These are phyloP conservation scores for Neoarthrinium moseri DNA, from an alignment of 2,329 filamentous ascomycete species.

Conservation along the genomic window DNA sequence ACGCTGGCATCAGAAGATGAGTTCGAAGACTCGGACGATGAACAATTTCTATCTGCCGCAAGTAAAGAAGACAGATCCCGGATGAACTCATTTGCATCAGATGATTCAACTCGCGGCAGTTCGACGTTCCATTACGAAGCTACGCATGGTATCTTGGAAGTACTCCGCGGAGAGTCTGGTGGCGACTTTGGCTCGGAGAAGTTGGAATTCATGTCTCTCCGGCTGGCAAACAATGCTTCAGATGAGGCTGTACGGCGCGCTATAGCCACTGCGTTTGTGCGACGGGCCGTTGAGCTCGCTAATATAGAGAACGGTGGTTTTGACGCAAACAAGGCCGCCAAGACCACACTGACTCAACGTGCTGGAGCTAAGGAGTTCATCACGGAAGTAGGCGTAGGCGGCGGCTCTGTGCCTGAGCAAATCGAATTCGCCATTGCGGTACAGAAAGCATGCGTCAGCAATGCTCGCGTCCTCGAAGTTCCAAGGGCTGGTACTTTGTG, in stretches of 20 bases:
- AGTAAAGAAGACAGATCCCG: slow-evolving; percentile 63
- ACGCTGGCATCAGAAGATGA: slow-evolving; percentile 64
- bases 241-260: slow-evolving; percentile 86
- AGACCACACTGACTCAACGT: slow-evolving; percentile 55
- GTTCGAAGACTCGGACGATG: slow-evolving; percentile 64
- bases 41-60: slow-evolving; percentile 55
- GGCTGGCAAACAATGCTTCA: slow-evolving; percentile 86
- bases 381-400: slow-evolving; percentile 58
- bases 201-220: slow-evolving; percentile 90
- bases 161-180: slow-evolving; percentile 66
- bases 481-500: slow-evolving; percentile 61
- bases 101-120: slow-evolving; percentile 59
- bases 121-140: slow-evolving; percentile 82
- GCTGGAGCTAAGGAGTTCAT: slow-evolving; percentile 56
- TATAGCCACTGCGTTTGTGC: slow-evolving; percentile 81
- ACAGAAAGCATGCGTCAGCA: slow-evolving; percentile 73
- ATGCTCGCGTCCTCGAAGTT: slow-evolving; percentile 56
- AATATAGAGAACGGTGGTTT: slow-evolving; percentile 49
- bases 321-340: slow-evolving; percentile 64
- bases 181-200: slow-evolving; percentile 79
- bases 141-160: slow-evolving; percentile 81
- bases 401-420: slow-evolving; percentile 72
- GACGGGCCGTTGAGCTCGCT: slow-evolving; percentile 71
- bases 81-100: slow-evolving; percentile 70
- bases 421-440: slow-evolving; percentile 80